Evolutionary conservation across 2,329 filamentous ascomycete species (phyloP), one percentile per base, ranked within the genome.

Genomic region (Rutstroemia sp.): DNA sequence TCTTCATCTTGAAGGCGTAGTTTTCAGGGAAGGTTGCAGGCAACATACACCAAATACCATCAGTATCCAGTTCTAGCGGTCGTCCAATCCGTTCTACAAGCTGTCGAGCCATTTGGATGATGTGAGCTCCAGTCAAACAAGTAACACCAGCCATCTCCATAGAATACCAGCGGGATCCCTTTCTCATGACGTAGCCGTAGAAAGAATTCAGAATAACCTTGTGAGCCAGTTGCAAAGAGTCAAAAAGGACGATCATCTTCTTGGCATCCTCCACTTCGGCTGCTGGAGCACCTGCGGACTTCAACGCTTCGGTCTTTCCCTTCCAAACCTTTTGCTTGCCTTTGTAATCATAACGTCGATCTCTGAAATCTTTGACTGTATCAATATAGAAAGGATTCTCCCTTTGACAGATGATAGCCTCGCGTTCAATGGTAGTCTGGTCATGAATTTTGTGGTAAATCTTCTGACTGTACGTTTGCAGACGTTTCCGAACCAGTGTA

Each of bases 381-480:
- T 99, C 83, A 66, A 99, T 92, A 68, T 99, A 99, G 71, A 99
- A 99, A 0, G 94, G 94, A 60, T 99, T 99, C 69, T 99, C 94
- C 61, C 94, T 83, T 69, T 99, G 94, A 68, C 94, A 99, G 66
- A 99, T 97, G 69, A 99, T 96, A 10, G 95, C 94, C 71, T 99
- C 94, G 54, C 92, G 84, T 60, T 94, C 87, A 57, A 95, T 94
- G 0, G 89, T 97, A 50, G 87, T 95, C 12, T 89, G 88, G 60
- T 97, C 94, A 71, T 95, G 92, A 58, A 99, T 97, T 72, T 97
- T 99, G 78, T 99, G 94, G 69, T 99, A 99, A 61, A 99, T 95
- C 73, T 99, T 99, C 71, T 97, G 95, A 67, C 90, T 95, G 75
- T 95, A 99, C 36, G 91, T 80, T 62, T 92, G 90, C 48, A 99